Evolutionary conservation across 1,284 basidiomycete species (phyloP).

Genomic region (Malassezia pachydermatis): DNA sequence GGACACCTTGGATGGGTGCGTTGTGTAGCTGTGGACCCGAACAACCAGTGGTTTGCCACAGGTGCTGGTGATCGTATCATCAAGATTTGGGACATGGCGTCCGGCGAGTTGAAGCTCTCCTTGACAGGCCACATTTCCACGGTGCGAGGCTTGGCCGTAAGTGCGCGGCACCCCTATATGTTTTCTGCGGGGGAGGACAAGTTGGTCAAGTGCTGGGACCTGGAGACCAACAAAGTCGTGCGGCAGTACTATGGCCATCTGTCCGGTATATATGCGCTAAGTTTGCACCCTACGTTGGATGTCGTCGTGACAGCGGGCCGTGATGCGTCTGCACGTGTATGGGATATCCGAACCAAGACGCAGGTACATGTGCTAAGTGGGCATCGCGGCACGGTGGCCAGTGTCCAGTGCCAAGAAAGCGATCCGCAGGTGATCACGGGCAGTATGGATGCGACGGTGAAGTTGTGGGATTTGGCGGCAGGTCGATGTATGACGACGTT

Average conservation of each 20-base stretch:
- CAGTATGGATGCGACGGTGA: constrained; percentile 93
- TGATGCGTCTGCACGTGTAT: constrained; percentile 88
- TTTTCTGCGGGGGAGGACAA: constrained; percentile 98
- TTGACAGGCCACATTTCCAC: constrained; percentile 96
- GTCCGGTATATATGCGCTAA: constrained; percentile 71
- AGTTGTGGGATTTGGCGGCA: constrained; percentile 95
- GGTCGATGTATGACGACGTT: constrained; percentile 90
- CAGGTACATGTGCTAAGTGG: constrained; percentile 87
- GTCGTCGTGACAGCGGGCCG: constrained; percentile 86
- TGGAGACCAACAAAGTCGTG: constrained; percentile 97
- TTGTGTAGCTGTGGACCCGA: constrained; percentile 86
- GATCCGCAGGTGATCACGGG: constrained; percentile 97
- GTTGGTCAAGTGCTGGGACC: constrained; percentile 99
- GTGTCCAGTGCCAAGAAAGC: constrained; percentile 85
- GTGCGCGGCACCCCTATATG: constrained; percentile 82
- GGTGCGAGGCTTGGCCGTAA: constrained; percentile 85
- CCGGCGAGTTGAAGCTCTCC: constrained; percentile 84
- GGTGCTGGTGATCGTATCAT: constrained; percentile 95
- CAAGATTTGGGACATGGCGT: constrained; percentile 98
- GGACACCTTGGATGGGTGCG: constrained; percentile 99
- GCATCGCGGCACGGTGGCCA: constrained; percentile 85
- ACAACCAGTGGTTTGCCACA: constrained; percentile 96
- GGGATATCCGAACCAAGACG: constrained; percentile 97
- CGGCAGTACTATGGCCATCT: constrained; percentile 95
- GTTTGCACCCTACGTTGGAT: constrained; percentile 88